These are phyloP conservation scores for Rhizoclosmatium sp. DNA, from an alignment of 192 early-diverging fungal species.

Conservation along the genomic window DNA sequence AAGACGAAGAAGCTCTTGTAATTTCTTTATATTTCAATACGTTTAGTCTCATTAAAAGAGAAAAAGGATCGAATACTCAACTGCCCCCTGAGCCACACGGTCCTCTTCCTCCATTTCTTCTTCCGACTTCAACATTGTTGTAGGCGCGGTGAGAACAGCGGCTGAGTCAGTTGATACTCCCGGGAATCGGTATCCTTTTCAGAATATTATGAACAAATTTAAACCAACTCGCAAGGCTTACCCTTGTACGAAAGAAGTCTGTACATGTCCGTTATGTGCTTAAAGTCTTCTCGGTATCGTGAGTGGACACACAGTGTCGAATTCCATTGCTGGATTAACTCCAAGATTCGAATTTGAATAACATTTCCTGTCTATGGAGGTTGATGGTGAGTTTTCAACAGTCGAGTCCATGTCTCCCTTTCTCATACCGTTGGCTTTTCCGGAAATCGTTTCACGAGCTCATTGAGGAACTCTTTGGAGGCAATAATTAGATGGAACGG, in stretches of 20 bases:
- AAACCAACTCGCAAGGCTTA: slow-evolving; percentile 16
- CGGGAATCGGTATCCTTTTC: slow-evolving; percentile 78
- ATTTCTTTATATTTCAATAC: slow-evolving; percentile 62
- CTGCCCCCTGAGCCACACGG: slow-evolving; percentile 79
- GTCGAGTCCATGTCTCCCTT: too few species aligned
- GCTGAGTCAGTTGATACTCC: slow-evolving; percentile 65
- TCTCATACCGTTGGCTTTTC: slow-evolving; percentile 79
- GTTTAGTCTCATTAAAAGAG: background rate
- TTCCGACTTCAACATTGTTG: slow-evolving; percentile 82
- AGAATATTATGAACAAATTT: background rate
- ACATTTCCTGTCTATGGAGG: slow-evolving; percentile 56
- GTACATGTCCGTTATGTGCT: slow-evolving; percentile 96
- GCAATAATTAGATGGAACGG: slow-evolving; percentile 96
- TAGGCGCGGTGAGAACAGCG: slow-evolving; percentile 62
- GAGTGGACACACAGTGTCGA: slow-evolving; percentile 84
- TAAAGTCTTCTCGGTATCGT: slow-evolving; percentile 91
- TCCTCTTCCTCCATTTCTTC: slow-evolving; percentile 97
- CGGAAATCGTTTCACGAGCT: slow-evolving; percentile 92
- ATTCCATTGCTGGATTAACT: slow-evolving; percentile 96
- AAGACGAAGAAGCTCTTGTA: slow-evolving; percentile 96
- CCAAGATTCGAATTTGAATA: slow-evolving; percentile 87
- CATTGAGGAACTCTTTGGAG: slow-evolving; percentile 96
- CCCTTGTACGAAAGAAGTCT: slow-evolving; percentile 88
- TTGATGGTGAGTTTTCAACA: background rate
- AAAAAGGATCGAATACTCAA: slow-evolving; percentile 44